Evolutionary conservation across 768 basidiomycete species (phyloP).

Genomic region (Lactifluus pinguis): DNA sequence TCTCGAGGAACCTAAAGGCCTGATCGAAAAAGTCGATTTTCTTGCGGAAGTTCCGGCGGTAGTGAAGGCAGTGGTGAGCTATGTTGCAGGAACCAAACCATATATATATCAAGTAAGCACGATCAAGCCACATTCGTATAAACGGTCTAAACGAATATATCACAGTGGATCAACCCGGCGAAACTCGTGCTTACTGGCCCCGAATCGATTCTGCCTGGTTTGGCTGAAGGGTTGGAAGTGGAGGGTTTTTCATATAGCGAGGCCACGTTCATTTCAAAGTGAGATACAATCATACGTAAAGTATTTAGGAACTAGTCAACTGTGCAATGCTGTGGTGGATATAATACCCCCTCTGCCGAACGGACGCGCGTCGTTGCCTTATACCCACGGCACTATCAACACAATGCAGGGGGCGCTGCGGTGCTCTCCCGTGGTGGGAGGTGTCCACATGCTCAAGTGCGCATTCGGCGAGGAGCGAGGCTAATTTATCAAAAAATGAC

Average conservation of each 20-base stretch:
- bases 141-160: neutral
- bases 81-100: conserved; percentile 88
- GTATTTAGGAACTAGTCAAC: neutral
- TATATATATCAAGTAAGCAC: conserved; percentile 82
- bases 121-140: neutral
- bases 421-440: no score
- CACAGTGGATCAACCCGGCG: conserved; percentile 50
- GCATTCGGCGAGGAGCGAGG: neutral
- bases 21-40: conserved; percentile 91
- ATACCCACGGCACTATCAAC: neutral
- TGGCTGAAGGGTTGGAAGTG: conserved; percentile 36
- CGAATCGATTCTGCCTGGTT: conserved; percentile 33
- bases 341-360: neutral
- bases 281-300: neutral
- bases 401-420: neutral
- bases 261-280: conserved; percentile 75
- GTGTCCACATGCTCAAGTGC: neutral
- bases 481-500: neutral
- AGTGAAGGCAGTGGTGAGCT: conserved; percentile 86
- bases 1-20: conserved; percentile 50
- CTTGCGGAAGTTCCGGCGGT: conserved; percentile 92
- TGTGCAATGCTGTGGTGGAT: neutral
- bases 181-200: conserved; percentile 40
- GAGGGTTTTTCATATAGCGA: conserved; percentile 78
- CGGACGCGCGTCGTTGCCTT: neutral